These are phyloP conservation scores for Jamesozyma spencerorum DNA, from an alignment of 805 yeast species.

Conservation along the genomic window DNA sequence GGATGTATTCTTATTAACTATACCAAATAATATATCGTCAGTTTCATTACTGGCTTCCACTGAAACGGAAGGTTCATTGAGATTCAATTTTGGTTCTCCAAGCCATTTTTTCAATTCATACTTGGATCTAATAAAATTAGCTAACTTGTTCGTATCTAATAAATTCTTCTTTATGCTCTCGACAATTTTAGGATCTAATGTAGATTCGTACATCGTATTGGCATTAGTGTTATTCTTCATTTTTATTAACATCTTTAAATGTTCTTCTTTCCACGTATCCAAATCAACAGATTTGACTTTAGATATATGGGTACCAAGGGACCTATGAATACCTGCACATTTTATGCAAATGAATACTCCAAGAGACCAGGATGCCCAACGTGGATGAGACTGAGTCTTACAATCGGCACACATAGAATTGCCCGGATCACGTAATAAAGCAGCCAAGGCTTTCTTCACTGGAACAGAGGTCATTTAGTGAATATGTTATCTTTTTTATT, in stretches of 20 bases:
- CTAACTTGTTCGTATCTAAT: slow-evolving; percentile 70
- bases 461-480: slow-evolving; percentile 8
- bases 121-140: slow-evolving; percentile 83
- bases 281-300: slow-evolving; percentile 88
- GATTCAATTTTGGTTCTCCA: slow-evolving; percentile 29
- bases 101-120: slow-evolving; percentile 89
- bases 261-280: slow-evolving; percentile 95
- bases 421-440: slow-evolving; percentile 64
- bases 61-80: not conserved
- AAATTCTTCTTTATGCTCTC: slow-evolving; percentile 28
- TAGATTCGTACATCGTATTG: slow-evolving; percentile 76
- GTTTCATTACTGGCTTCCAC: not conserved
- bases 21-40: not conserved
- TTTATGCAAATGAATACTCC: slow-evolving; percentile 90
- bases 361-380: slow-evolving; percentile 96
- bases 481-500: no score
- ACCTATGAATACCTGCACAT: slow-evolving; percentile 92
- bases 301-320: slow-evolving; percentile 92
- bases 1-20: not conserved
- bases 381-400: slow-evolving; percentile 78
- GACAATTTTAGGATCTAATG: slow-evolving; percentile 30
- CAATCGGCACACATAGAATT: slow-evolving; percentile 88
- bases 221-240: slow-evolving; percentile 76
- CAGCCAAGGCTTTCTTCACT: slow-evolving; percentile 49
- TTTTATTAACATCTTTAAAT: slow-evolving; percentile 65